Base-by-base conservation (phyloP, 2,329 filamentous ascomycete genomes). In the Metarhizium robertsii region DNA sequence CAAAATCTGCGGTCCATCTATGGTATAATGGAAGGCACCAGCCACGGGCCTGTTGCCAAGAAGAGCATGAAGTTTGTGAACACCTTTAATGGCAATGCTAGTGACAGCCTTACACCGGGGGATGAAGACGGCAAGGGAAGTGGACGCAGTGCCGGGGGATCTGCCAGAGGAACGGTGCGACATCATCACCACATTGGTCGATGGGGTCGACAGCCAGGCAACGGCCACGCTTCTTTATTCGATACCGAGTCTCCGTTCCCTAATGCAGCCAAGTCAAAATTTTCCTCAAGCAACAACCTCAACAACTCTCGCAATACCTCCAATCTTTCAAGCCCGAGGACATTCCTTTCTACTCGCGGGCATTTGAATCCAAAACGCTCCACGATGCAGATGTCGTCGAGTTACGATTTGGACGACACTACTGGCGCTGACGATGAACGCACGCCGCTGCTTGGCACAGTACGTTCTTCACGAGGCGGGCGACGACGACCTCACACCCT, bases 51-150 rank as follows among this genome's bases (percentile, higher is more conserved):
- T 29, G 68, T 65, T 3, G 68, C 72, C 20, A 96, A 95, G 73
- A 91, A 90, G 74, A 95, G 87, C 71, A 96, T 96, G 90, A 97
- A 96, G 66, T 97, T 97, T 66, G 88, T 89, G 56, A 92, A 90
- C 69, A 84, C 87, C 1, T 90, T 89, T 69, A 85, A 77, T 61
- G 84, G 79, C 60, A 83, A 81, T 59, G 74, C 73, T 43, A 77
- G 72, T 50, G 79, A 81, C 38, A 74, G 69, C 56, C 60, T 73
- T 20, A 79, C 68, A 11, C 62, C 85, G 52, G 85, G 79, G 51
- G 86, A 91, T 18, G 83, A 86, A 55, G 84, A 85, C 53, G 85
- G 85, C 16, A 81, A 81, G 60, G 83, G 84, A 55, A 81, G 78
- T 25, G 76, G 78, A 16, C 78, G 85, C 56, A 84, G 81, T 64